A percentile compares a stretch with the other conserved stretches of the same genome.
These are phyloP conservation scores for Neonectria magnoliae DNA, from an alignment of 2,329 filamentous ascomycete species.

Conservation along the genomic window DNA sequence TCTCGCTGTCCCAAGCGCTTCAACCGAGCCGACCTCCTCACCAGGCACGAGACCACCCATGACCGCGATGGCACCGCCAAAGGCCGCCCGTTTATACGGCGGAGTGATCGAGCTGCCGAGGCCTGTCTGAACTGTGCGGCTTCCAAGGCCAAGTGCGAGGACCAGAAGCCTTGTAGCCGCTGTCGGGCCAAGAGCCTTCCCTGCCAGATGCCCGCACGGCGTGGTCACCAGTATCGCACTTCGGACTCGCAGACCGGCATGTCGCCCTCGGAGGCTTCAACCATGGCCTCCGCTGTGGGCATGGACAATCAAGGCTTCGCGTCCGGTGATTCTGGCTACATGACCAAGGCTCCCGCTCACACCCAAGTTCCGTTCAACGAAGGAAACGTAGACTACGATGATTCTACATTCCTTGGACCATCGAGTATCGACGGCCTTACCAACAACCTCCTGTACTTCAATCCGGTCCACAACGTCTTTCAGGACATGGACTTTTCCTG, in stretches of 20 bases:
- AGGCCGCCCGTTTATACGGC: slow-evolving; percentile 40
- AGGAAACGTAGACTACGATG: slow-evolving; percentile 27
- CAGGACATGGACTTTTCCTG: slow-evolving; percentile 37
- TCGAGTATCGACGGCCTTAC: slow-evolving; percentile 27
- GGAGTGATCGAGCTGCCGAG: slow-evolving; percentile 40
- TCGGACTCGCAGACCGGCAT: slow-evolving; percentile 38
- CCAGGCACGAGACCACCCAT: slow-evolving; percentile 41
- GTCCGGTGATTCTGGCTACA: slow-evolving; percentile 31
- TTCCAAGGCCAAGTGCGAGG: slow-evolving; percentile 42
- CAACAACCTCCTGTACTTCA: slow-evolving; percentile 30
- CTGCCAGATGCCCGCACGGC: slow-evolving; percentile 41
- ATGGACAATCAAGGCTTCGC: slow-evolving; percentile 31
- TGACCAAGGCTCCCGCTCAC: slow-evolving; percentile 22
- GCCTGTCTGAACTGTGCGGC: slow-evolving; percentile 42
- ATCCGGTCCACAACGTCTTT: slow-evolving; percentile 24
- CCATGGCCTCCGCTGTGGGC: slow-evolving; percentile 31
- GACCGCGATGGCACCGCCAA: slow-evolving; percentile 41
- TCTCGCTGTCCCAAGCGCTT: slow-evolving; percentile 42
- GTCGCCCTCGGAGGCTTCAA: slow-evolving; percentile 39
- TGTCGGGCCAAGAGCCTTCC: slow-evolving; percentile 40
- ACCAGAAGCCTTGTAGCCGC: slow-evolving; percentile 42
- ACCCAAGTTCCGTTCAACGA: slow-evolving; percentile 28
- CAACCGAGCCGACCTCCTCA: slow-evolving; percentile 41
- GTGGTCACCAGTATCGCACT: slow-evolving; percentile 39
- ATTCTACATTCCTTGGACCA: slow-evolving; percentile 28